Conservation (phyloP, 2,329 filamentous ascomycete species). For the Clonostachys rhizophaga region DNA sequence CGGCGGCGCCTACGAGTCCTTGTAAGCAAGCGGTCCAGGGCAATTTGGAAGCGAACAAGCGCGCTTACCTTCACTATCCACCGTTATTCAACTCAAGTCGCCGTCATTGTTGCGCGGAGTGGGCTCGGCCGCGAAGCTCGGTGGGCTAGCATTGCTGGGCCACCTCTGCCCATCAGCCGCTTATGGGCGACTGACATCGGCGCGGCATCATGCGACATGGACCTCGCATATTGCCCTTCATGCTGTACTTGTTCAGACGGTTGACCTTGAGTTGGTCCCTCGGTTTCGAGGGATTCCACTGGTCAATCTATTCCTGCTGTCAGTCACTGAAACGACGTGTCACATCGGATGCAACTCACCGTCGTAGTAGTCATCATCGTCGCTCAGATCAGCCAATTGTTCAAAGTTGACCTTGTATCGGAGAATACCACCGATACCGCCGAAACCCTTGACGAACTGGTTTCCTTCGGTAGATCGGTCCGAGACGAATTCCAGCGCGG, state of each 20-base stretch:
- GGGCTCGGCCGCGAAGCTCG: conserved; percentile 56
- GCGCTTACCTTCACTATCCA: conserved; percentile 2
- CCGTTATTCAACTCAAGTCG: conserved; percentile 42
- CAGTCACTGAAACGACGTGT: too few species aligned
- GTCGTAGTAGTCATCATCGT: conserved; percentile 92
- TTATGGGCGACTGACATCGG: conserved; percentile 37
- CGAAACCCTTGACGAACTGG: conserved; percentile 99
- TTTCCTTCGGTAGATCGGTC: conserved; percentile 97
- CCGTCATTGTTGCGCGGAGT: conserved; percentile 64
- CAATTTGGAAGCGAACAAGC: too few species aligned
- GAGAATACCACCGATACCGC: conserved; percentile 94
- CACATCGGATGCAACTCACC: conserved; percentile 26
- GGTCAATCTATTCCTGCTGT: conserved; percentile 65
- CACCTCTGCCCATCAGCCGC: conserved; percentile 41
- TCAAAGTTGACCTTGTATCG: conserved; percentile 99
- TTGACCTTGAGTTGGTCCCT: conserved; percentile 71
- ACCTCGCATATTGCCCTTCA: conserved; percentile 30
- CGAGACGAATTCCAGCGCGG: conserved; percentile 92
- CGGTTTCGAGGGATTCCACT: conserved; percentile 82
- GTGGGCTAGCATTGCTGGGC: conserved; percentile 17
- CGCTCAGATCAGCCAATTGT: conserved; percentile 89
- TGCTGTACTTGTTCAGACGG: conserved; percentile 35
- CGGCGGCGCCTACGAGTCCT: too few species aligned
- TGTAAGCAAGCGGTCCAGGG: too few species aligned
- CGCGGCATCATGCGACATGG: conserved; percentile 33